Evolutionary conservation across 306 rosid species (phyloP), one percentile per base, ranked within the genome.

Genomic region (Vigna hirtella): DNA sequence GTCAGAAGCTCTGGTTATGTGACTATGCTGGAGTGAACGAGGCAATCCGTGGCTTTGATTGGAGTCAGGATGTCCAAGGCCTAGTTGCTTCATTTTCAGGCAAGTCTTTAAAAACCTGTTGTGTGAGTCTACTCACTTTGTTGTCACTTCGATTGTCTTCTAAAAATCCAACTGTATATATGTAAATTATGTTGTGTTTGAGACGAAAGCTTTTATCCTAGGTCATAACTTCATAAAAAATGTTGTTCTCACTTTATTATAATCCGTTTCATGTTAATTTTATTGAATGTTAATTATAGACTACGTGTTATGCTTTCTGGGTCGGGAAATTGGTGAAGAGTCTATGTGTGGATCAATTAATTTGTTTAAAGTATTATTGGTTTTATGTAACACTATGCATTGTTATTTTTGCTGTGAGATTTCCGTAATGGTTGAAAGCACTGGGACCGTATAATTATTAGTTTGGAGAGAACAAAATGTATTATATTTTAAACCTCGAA

Each of bases 71-170:
- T 70, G 83, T 89, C 72, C 89, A 90, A 57, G 85, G 77, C 67
- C 82, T 90, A 42, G 86, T 91, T 32, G 85, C 90, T 48, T 89
- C 98, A 70, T 93, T 91, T 80, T 90, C 96, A 85, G 99, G 99
- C 77, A 90, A 86, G 87, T 71, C 17, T 87, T 77, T 65, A 12
- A 56, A 55, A 30, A 0, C 57, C 16, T 72, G 56, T 79, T 50
- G 42, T 61, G 16, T 5, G 4, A 43, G 32, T 30, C 32, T 30
- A 30, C 5, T 82, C 49, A 18, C 40, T 55, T 70, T 70, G 20
- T 70, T 70, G 20, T 52, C 42, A 32, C 28, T 55, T 63, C 64
- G 77, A 70, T 62, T 76, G 14, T 53, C 74, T 52, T 64, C 20
- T 32, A 52, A 66, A 56, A 53, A 11, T 53, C 62, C 1, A 45